Evolutionary conservation across 1,284 basidiomycete genomes (phyloP), one percentile per base, ranked within the genome.

Genomic region (Bjerkandera adusta): DNA sequence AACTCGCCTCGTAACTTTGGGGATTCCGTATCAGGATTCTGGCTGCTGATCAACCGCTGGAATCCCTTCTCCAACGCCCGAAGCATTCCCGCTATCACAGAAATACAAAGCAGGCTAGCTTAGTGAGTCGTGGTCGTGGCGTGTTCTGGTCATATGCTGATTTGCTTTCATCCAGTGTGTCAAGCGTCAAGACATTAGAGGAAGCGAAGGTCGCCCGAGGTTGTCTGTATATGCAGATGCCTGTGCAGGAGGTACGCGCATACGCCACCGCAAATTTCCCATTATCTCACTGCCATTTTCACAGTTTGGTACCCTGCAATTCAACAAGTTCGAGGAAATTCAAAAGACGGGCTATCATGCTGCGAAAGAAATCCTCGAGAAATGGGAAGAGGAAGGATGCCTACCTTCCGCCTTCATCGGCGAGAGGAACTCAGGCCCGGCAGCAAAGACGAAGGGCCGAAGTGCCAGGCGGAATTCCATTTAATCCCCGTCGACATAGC

Each of bases 1-100:
- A 98, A 96, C 51, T 92, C 90, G 1, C 92, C 95, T 0, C 79
- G 96, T 33, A 86, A 89, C 57, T 98, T 96, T 65, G 95, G 96
- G 4, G 97, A 99, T 60, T 88, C 91, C 0, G 78, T 99, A 1
- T 97, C 95, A 2, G 97, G 97, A 18, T 97, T 93, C 86, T 98
- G 93, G 92, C 79, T 99, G 13, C 73, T 98, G 47, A 65, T 99
- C 49, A 97, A 96, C 66, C 76, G 92, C 49, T 97, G 83, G 82
- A 95, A 95, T 63, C 93, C 92, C 0, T 95, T 95, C 63, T 90
- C 89, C 33, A 85, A 81, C 59, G 82, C 86, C 41, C 74, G 81
- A 51, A 83, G 79, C 49, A 84, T 98, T 6, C 92, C 95, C 21
- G 88, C 89, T 13, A 97, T 99, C 64, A 93, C 97, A 1, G 96